phyloP scores from a whole-genome alignment of 495 filamentous ascomycete genomes.

The Penicillium chermesinum region DNA sequence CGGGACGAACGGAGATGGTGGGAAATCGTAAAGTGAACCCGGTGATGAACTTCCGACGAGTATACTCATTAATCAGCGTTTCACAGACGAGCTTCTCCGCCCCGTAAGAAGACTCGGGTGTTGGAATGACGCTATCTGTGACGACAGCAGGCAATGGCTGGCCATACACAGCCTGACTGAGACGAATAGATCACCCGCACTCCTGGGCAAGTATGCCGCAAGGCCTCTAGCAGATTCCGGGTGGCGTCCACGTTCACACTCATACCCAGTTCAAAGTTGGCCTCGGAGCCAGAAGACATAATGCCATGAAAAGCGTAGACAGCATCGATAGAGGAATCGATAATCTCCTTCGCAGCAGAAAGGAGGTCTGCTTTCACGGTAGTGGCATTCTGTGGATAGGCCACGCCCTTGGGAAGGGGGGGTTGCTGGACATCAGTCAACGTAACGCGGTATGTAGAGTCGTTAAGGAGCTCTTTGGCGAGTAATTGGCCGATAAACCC shows the following conservation, averaged over 20 bases:
- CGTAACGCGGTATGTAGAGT: conserved; percentile 49
- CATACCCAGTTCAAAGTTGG: conserved; percentile 65
- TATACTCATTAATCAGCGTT: conserved; percentile 65
- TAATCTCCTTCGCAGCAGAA: conserved; percentile 43
- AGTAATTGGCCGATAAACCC: conserved; percentile 66
- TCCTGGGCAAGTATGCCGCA: conserved; percentile 51
- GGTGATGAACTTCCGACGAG: conserved; percentile 59
- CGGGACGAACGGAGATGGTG: conserved; percentile 65
- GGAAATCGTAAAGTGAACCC: conserved; percentile 65
- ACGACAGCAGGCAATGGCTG: conserved; percentile 46
- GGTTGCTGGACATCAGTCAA: conserved; percentile 60
- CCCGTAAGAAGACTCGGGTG: conserved; percentile 66
- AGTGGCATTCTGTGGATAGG: conserved; percentile 49
- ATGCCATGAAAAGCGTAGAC: conserved; percentile 77
- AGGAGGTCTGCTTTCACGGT: conserved; percentile 55
- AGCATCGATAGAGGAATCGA: conserved; percentile 50
- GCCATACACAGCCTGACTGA: conserved; percentile 54
- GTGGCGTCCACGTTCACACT: conserved; percentile 67
- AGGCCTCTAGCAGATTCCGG: conserved; percentile 53
- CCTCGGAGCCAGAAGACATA: conserved; percentile 70
- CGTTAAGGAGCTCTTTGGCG: conserved; percentile 53
- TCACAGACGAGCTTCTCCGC: conserved; percentile 72
- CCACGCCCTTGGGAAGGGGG: conserved; percentile 44
- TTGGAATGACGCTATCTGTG: conserved; percentile 54
- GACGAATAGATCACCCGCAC: conserved; percentile 59